Conservation (phyloP, 495 filamentous ascomycete species). For the Lophiostoma macrostomum region DNA sequence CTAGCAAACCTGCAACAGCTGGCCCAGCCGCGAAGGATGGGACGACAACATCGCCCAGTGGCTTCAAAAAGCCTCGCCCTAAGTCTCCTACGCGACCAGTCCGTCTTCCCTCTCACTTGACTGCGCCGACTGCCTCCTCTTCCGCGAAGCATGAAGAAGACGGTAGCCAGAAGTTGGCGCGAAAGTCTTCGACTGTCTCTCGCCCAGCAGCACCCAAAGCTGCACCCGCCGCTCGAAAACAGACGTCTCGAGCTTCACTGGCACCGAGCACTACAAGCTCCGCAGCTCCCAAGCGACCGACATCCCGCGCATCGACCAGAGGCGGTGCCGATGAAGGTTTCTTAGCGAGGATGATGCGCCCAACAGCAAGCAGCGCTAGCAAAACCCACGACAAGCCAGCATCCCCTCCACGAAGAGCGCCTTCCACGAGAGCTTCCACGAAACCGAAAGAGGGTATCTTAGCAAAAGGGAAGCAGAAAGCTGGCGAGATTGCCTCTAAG, state of each 20-base stretch:
- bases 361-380: constrained; percentile 72
- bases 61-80: constrained; percentile 37
- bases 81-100: constrained; percentile 42
- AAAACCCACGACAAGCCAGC: constrained; percentile 69
- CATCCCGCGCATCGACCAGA: constrained; percentile 43
- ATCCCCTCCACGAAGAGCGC: constrained; percentile 23
- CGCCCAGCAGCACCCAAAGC: constrained; percentile 31
- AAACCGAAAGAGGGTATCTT: constrained; percentile 18
- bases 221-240: constrained; percentile 25
- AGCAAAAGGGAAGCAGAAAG: constrained; percentile 29
- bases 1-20: constrained; percentile 2
- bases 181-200: constrained; percentile 32
- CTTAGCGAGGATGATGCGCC: constrained; percentile 89
- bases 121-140: constrained; percentile 42
- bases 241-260: constrained; percentile 26
- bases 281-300: constrained; percentile 32
- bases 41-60: constrained; percentile 26
- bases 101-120: constrained; percentile 41
- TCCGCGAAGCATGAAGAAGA: constrained; percentile 39
- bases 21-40: constrained; percentile 31
- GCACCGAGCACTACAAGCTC: constrained; percentile 20
- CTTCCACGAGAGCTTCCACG: constrained; percentile 6
- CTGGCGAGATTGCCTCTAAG: constrained; percentile 22
- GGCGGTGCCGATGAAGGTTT: constrained; percentile 62
- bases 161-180: constrained; percentile 10